Evolutionary conservation across 108 stramenopile species (phyloP).

Genomic region (Stephanodiscus triporus): DNA sequence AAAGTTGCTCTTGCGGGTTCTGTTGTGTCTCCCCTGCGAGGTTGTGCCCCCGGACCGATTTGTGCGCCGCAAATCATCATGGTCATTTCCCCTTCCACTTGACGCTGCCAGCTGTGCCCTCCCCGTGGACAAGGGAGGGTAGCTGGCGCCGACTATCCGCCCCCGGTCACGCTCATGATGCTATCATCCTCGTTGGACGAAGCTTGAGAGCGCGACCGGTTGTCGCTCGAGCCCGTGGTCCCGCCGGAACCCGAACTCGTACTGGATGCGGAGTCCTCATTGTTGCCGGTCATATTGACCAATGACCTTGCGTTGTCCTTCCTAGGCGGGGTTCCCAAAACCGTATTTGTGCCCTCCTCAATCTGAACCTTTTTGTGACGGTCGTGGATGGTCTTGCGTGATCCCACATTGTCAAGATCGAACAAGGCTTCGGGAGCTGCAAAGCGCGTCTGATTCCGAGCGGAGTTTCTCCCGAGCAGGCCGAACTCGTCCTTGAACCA

Average conservation of each 20-base stretch:
- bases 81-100: not conserved
- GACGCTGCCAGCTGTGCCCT: constrained; percentile 5
- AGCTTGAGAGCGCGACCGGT: not conserved
- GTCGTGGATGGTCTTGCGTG: constrained; percentile 1
- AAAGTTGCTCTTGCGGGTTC: not conserved
- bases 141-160: constrained; percentile 5
- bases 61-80: not conserved
- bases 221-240: not conserved
- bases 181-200: not conserved
- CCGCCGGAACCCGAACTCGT: not conserved
- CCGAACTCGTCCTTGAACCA: constrained; percentile 14
- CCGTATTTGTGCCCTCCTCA: not conserved
- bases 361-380: not conserved
- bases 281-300: not conserved
- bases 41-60: not conserved
- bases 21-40: not conserved
- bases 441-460: not conserved
- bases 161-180: not conserved
- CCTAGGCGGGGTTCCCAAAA: not conserved
- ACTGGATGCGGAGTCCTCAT: constrained; percentile 8
- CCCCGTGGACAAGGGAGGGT: not conserved
- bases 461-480: not conserved
- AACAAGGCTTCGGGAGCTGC: not conserved
- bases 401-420: not conserved
- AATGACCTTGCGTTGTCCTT: not conserved